Evolutionary conservation across 2,329 filamentous ascomycete genomes (phyloP).

Genomic region (Aspergillus phoenicis): DNA sequence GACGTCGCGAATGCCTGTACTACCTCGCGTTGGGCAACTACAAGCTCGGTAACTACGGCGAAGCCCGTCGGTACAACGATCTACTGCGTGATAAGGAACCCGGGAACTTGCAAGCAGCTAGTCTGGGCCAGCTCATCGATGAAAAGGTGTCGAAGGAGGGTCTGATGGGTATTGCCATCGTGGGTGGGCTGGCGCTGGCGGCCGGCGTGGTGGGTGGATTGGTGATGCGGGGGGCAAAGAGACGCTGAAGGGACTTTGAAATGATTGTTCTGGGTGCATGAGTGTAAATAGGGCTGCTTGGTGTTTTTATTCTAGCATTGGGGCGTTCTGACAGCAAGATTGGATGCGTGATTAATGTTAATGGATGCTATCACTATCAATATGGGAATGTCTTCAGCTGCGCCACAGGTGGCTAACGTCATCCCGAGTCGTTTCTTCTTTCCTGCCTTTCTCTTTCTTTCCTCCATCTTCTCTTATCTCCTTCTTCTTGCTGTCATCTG

Average conservation of each 20-base stretch:
- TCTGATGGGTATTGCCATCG: slow-evolving; percentile 88
- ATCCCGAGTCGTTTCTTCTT: slow-evolving; percentile 1
- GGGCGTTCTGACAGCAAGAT: slow-evolving; percentile 6
- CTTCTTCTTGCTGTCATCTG: slow-evolving; percentile 2
- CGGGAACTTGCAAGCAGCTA: slow-evolving; percentile 84
- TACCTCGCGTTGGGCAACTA: slow-evolving; percentile 97
- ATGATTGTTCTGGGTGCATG: neutral
- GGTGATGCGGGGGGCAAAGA: slow-evolving; percentile 73
- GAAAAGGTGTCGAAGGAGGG: slow-evolving; percentile 96
- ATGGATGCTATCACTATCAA: neutral
- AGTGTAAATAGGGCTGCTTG: neutral
- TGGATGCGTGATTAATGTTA: slow-evolving; percentile 8
- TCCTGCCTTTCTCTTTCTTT: slow-evolving; percentile 3
- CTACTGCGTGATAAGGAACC: slow-evolving; percentile 88
- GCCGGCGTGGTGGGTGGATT: slow-evolving; percentile 92
- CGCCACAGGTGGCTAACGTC: slow-evolving; percentile 14
- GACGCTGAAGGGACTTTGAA: slow-evolving; percentile 46
- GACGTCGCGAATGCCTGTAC: slow-evolving; percentile 95
- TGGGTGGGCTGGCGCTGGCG: slow-evolving; percentile 88
- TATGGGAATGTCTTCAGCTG: neutral
- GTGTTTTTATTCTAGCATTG: slow-evolving; percentile 4
- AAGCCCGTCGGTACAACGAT: slow-evolving; percentile 93
- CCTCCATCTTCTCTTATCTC: neutral
- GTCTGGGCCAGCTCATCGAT: slow-evolving; percentile 84
- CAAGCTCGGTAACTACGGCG: slow-evolving; percentile 96